A percentile compares a stretch with the other conserved stretches of the same genome.
These are phyloP conservation scores for Penicillium sp. DNA, from an alignment of 2,329 filamentous ascomycete species.

Conservation along the genomic window DNA sequence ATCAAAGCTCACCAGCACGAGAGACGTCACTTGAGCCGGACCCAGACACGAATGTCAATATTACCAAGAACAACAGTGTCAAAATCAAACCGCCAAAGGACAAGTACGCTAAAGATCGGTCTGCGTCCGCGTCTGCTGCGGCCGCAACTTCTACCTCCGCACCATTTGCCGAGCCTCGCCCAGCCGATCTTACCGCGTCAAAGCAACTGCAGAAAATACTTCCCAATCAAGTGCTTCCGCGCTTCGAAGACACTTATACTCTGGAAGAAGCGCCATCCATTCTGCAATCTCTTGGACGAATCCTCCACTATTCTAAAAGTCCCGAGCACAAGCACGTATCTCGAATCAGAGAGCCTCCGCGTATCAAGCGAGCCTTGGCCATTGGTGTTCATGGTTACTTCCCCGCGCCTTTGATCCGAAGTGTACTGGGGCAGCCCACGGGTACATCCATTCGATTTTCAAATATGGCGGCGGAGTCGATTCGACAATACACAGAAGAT, in stretches of 20 bases:
- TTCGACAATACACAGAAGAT: constrained; percentile 75
- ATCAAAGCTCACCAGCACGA: constrained; percentile 18
- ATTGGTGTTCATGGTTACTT: constrained; percentile 96
- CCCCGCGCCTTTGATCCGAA: constrained; percentile 80
- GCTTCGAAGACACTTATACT: constrained; percentile 48
- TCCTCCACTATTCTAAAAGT: constrained; percentile 53
- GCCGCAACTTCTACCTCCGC: constrained; percentile 17
- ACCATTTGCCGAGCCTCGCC: constrained; percentile 25
- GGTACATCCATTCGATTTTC: constrained; percentile 94
- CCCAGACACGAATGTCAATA: constrained; percentile 24
- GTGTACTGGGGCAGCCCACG: constrained; percentile 89
- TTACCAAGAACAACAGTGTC: constrained; percentile 28
- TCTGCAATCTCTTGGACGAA: constrained; percentile 53
- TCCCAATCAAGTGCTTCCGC: constrained; percentile 50
- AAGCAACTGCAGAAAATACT: constrained; percentile 36
- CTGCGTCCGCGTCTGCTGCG: constrained; percentile 16
- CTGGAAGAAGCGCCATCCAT: constrained; percentile 58
- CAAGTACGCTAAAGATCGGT: constrained; percentile 23
- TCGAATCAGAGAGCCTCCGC: constrained; percentile 65
- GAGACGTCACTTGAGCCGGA: constrained; percentile 18
- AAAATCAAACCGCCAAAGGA: constrained; percentile 30
- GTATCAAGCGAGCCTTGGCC: constrained; percentile 79
- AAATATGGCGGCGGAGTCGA: constrained; percentile 78
- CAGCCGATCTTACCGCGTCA: constrained; percentile 31
- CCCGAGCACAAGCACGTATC: constrained; percentile 67